Evolutionary conservation across 345 rosid species (phyloP), one percentile per base, ranked within the genome.

Genomic region (Psidium friedrichsthalianum): DNA sequence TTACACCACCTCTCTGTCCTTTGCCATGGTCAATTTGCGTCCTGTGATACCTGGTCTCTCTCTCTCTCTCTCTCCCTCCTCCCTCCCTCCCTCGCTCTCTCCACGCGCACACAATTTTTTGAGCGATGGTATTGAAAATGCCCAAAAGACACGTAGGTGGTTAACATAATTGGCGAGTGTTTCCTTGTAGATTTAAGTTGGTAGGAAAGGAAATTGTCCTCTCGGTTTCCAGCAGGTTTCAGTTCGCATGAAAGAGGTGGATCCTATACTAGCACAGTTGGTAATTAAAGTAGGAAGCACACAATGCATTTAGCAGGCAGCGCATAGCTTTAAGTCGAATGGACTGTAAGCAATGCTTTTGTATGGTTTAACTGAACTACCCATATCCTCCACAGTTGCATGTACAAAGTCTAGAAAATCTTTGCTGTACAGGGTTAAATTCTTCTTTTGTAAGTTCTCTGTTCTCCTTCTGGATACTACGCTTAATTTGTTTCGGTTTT

Each of bases 21-120:
- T 86, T 69, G 99, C 98, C 51, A 84, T 95, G 91, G 98, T 97
- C 90, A 97, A 97, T 88, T 93, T 95, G 87, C 98, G 98, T 25
- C 99, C 98, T 49, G 90, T 95, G 86, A 87, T 93, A 90, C 98
- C 96, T 85, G 99, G 99, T 95, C 86, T 84, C 21, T 56, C 57
- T 83, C 51, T 55, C 55, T 51, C 69, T 52, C 11, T 49, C 49
- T 25, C n/a, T 83, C 14, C 2, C 80, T 10, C 16, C 36, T n/a
- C 11, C 36, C 55, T 51, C 69, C 52, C 11, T 49, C 53, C 21
- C n/a, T 83, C 11, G 2, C 80, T 10, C 16, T 82, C 36, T n/a
- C 11, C 36, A 2, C 18, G 25, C 52, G 49, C 55, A 4, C 51
- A 5, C 32, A 11, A 29, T 61, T 52, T 52, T 64, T 64, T 64